A percentile compares a stretch with the other conserved stretches of the same genome.
Evolutionary conservation across 495 filamentous ascomycete species (phyloP).

Genomic region (Talaromyces thailandensis): DNA sequence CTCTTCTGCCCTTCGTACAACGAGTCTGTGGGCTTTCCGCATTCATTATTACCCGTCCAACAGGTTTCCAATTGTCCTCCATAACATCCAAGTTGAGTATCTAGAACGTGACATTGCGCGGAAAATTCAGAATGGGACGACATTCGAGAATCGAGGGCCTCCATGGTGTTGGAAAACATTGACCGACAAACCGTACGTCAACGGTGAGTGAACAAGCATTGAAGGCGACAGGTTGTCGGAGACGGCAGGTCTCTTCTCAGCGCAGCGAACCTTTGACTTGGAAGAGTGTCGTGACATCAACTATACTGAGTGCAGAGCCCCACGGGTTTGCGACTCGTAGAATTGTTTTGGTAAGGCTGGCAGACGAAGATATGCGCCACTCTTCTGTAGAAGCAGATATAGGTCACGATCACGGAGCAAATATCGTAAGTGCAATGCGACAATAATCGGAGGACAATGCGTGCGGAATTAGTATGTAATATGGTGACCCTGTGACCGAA

Average conservation of each 20-base stretch:
- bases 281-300: not conserved
- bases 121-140: not conserved
- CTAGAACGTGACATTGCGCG: not conserved
- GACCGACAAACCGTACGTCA: slow-evolving; percentile 1
- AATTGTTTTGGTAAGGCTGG: not conserved
- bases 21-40: not conserved
- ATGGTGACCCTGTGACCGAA: not conserved
- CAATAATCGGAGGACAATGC: not conserved
- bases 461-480: not conserved
- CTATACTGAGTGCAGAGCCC: not conserved
- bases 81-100: not conserved
- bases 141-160: not conserved
- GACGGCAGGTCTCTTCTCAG: not conserved
- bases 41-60: not conserved
- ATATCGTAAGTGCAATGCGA: not conserved
- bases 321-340: not conserved
- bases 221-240: not conserved
- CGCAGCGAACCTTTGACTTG: not conserved
- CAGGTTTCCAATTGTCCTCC: not conserved
- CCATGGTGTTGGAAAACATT: not conserved
- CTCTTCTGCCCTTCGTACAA: not conserved
- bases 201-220: slow-evolving; percentile 2
- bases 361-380: not conserved
- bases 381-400: not conserved
- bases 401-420: not conserved